Conservation (phyloP, 1,284 basidiomycete genomes). For the Fistulinella cinereoalba region DNA sequence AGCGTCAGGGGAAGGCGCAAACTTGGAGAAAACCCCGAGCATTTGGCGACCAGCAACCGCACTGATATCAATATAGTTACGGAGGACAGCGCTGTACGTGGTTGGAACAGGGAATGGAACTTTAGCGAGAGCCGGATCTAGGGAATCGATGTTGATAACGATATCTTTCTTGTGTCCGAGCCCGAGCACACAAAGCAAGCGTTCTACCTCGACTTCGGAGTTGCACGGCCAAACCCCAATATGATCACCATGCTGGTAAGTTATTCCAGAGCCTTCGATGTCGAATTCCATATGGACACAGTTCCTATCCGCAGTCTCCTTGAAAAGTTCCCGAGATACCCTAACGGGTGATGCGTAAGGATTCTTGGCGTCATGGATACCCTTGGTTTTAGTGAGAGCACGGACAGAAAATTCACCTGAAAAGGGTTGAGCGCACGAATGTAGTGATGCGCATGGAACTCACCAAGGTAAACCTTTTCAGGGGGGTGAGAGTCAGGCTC, state of each 20-base stretch:
- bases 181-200: constrained; percentile 84
- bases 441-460: constrained; percentile 20
- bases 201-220: constrained; percentile 87
- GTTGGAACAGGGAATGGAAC: constrained; percentile 98
- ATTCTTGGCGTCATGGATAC: constrained; percentile 96
- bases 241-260: constrained; percentile 99
- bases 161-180: constrained; percentile 75
- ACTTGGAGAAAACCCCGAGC: constrained; percentile 83
- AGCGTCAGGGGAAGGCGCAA: constrained; percentile 80
- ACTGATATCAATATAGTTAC: constrained; percentile 96
- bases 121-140: constrained; percentile 97
- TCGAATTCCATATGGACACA: constrained; percentile 96
- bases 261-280: constrained; percentile 92
- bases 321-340: constrained; percentile 82
- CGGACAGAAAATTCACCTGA: constrained; percentile 86
- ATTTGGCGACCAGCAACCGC: constrained; percentile 93
- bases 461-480: constrained; percentile 90
- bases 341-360: constrained; percentile 87
- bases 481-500: constrained; percentile 72
- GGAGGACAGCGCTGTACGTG: constrained; percentile 90
- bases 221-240: constrained; percentile 97
- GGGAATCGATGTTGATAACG: constrained; percentile 89
- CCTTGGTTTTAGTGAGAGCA: constrained; percentile 85
- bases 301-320: constrained; percentile 73
- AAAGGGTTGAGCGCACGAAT: constrained; percentile 7